Evolutionary conservation across 1,284 basidiomycete species (phyloP).

Genomic region (Ganoderma lingzhi): DNA sequence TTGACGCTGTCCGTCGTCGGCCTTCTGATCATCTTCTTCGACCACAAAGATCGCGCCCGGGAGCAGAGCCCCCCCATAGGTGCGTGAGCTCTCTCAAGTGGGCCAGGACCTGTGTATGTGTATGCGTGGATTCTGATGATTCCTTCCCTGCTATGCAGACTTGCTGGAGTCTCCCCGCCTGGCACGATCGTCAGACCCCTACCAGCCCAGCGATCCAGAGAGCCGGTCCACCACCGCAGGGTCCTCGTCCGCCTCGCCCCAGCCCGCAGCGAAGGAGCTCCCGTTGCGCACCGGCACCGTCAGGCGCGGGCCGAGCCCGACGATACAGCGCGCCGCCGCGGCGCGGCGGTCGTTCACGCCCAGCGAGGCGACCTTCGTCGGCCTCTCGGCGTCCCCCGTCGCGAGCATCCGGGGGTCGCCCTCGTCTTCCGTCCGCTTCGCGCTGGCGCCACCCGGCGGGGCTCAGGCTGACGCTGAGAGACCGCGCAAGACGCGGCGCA

Average conservation of each 20-base stretch:
- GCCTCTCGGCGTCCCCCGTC: background rate
- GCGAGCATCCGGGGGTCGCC: background rate
- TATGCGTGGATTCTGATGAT: background rate
- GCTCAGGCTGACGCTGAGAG: background rate
- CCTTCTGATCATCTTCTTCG: background rate
- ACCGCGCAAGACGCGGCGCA: background rate
- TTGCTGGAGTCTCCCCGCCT: background rate
- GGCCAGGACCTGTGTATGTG: background rate
- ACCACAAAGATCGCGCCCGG: background rate
- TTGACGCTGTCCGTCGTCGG: background rate
- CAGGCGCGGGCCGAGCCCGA: background rate
- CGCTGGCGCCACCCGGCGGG: background rate
- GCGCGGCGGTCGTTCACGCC: background rate
- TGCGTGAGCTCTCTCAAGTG: background rate
- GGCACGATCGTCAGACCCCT: background rate
- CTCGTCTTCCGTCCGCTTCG: constrained; percentile 1
- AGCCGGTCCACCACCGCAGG: background rate
- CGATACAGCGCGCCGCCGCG: background rate
- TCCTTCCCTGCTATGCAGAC: background rate
- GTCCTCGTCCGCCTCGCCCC: background rate
- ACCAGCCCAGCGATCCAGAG: background rate
- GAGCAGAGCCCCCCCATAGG: background rate
- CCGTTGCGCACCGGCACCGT: background rate
- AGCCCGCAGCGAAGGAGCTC: background rate
- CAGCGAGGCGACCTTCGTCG: constrained; percentile 1